phyloP scores from a whole-genome alignment of 331 rosid species.

The Quercus phellos region DNA sequence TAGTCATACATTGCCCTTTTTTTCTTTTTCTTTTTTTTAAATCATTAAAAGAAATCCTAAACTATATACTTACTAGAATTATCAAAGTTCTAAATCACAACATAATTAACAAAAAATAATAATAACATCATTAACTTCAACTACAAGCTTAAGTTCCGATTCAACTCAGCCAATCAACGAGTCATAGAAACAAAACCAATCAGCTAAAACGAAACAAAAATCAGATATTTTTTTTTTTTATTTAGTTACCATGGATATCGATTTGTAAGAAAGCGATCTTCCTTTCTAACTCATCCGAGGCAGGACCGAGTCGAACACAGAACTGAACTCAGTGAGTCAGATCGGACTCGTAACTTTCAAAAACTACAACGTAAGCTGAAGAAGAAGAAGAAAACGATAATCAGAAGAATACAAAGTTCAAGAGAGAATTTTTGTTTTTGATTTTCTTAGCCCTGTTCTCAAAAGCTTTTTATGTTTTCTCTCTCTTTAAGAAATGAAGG shows the following conservation, averaged over 20 bases:
- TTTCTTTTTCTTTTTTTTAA: neutral
- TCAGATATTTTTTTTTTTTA: neutral
- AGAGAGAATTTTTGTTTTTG: neutral
- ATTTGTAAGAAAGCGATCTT: conserved; percentile 39
- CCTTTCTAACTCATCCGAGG: conserved; percentile 70
- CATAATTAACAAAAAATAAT: neutral
- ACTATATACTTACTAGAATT: neutral
- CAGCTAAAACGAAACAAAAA: conserved; percentile 13
- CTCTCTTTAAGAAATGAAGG: conserved; percentile 26
- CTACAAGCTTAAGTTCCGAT: conserved; percentile 5
- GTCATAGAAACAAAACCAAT: conserved; percentile 18
- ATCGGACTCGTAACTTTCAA: conserved; percentile 55
- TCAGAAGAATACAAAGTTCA: conserved; percentile 42
- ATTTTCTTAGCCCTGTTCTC: neutral
- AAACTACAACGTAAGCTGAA: conserved; percentile 40
- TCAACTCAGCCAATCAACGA: conserved; percentile 29
- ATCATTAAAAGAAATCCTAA: neutral
- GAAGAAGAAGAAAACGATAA: conserved; percentile 45
- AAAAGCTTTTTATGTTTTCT: conserved; percentile 5
- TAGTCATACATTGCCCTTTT: neutral
- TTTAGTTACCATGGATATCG: conserved; percentile 71
- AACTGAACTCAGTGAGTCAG: conserved; percentile 60
- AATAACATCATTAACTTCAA: neutral
- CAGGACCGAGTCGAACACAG: conserved; percentile 34
- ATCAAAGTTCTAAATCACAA: neutral